Evolutionary conservation across 1,284 basidiomycete genomes (phyloP), one percentile per base, ranked within the genome.

Genomic region (Pterulicium gracile): DNA sequence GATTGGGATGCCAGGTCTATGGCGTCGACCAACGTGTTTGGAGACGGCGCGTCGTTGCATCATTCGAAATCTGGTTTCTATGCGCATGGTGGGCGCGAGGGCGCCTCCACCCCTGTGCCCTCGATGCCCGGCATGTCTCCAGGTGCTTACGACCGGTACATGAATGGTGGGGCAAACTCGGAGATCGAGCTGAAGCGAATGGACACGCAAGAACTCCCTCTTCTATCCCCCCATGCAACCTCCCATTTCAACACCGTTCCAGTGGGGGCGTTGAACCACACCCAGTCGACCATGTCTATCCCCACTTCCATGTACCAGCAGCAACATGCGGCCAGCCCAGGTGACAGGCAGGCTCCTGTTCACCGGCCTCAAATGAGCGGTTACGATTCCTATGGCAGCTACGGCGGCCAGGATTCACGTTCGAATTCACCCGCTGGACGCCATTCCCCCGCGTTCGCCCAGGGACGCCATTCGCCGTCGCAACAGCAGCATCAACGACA

Each of bases 1-100:
- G 86, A 89, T 55, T 89, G 84, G 86, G 86, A 89, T 54, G 67
- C 71, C 36, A 76, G 78, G 12, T 88, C 84, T 0, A 68, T 87
- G 46, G 68, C 79, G 5, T 81, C 85, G 4, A 69, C 75, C 3
- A 70, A 66, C 24, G 55, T 80, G 34, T 65, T 84, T 47, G 66
- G 61, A 13, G 66, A 70, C 49, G 58, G 51, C 32, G 60, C 61
- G 24, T 61, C 70, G 1, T 50, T 68, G 7, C 63, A 69, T 24
- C 64, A 66, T 19, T 57, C 61, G 39, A 71, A 70, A 52, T 65
- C 64, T n/a, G 66, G 63, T 32, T 67, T 63, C 48, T 69, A 72
- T 48, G 58, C 66, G n/a, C 58, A 61, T 41, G 61, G 14, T 36
- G n/a, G n/a, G n/a, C n/a, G n/a, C n/a, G n/a, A n/a, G n/a, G 44